phyloP scores from a whole-genome alignment of 805 yeast genomes.

The Candida coleopterorum region DNA sequence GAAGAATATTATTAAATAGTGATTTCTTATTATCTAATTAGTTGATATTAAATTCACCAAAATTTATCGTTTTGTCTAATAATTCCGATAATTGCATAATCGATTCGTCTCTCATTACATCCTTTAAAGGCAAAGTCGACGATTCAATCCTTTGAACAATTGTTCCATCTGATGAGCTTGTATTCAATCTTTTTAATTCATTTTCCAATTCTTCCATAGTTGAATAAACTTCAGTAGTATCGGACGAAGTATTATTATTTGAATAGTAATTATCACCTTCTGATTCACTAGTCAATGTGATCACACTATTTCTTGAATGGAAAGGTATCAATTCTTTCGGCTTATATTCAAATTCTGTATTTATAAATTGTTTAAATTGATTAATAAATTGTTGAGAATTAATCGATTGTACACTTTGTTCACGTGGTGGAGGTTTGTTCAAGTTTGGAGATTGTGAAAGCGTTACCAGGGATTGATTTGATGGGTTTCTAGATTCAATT shows the following conservation, averaged over 20 bases:
- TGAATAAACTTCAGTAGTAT: slow-evolving; percentile 1
- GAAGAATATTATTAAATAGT: too few species aligned
- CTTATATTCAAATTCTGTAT: slow-evolving; percentile 18
- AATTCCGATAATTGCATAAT: slow-evolving; percentile 29
- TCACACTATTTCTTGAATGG: slow-evolving; percentile 10
- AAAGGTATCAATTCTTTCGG: neutral
- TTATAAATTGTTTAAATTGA: slow-evolving; percentile 26
- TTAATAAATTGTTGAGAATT: slow-evolving; percentile 23
- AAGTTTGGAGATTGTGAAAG: neutral
- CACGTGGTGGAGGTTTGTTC: slow-evolving; percentile 5
- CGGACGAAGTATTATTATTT: neutral
- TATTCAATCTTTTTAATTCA: neutral
- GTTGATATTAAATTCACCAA: slow-evolving; percentile 6
- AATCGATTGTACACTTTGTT: slow-evolving; percentile 21
- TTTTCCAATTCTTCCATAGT: slow-evolving; percentile 5
- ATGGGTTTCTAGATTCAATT: neutral
- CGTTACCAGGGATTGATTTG: slow-evolving; percentile 6
- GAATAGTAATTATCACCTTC: too few species aligned
- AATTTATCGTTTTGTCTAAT: slow-evolving; percentile 21
- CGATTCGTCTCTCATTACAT: slow-evolving; percentile 21
- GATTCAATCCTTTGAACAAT: slow-evolving; percentile 13
- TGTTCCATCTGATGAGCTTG: slow-evolving; percentile 15
- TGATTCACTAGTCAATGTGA: slow-evolving; percentile 11
- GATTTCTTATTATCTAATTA: too few species aligned
- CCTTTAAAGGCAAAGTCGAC: neutral